A percentile compares a stretch with the other conserved stretches of the same genome.
phyloP scores from a whole-genome alignment of 2,329 filamentous ascomycete genomes.

The Rhinocladiella similis region DNA sequence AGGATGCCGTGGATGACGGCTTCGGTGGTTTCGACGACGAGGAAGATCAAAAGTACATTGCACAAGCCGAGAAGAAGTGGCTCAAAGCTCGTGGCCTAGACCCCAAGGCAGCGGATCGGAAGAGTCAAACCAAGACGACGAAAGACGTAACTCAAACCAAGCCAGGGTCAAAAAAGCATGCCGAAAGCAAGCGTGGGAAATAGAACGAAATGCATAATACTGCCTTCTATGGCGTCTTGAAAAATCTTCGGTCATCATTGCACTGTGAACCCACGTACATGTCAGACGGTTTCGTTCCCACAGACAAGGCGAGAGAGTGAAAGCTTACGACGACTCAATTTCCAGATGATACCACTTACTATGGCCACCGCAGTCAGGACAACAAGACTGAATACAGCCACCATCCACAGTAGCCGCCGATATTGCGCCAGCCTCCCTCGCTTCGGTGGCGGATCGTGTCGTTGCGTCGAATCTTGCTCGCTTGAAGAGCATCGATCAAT shows the following conservation, averaged over 20 bases:
- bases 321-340: slow-evolving; percentile 4
- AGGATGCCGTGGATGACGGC: slow-evolving; percentile 46
- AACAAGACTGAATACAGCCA: slow-evolving; percentile 9
- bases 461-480: neutral
- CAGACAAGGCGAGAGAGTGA: neutral
- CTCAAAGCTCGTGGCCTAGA: slow-evolving; percentile 74
- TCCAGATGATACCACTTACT: slow-evolving; percentile 19
- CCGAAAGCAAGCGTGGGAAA: neutral
- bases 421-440: neutral
- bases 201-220: neutral
- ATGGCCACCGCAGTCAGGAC: slow-evolving; percentile 12
- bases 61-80: slow-evolving; percentile 70
- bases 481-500: no score
- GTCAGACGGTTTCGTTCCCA: no score
- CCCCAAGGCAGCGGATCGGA: slow-evolving; percentile 56
- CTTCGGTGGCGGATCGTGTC: neutral
- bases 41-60: slow-evolving; percentile 70
- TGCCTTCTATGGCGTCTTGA: no score
- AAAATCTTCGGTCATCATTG: no score
- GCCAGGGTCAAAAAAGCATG: neutral
- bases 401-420: slow-evolving; percentile 16
- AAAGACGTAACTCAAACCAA: neutral
- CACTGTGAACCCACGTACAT: no score
- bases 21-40: slow-evolving; percentile 77
- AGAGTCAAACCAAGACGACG: slow-evolving; percentile 2